Evolutionary conservation across 768 basidiomycete species (phyloP), one percentile per base, ranked within the genome.

Genomic region (Rhodotorula kratochvilovae): DNA sequence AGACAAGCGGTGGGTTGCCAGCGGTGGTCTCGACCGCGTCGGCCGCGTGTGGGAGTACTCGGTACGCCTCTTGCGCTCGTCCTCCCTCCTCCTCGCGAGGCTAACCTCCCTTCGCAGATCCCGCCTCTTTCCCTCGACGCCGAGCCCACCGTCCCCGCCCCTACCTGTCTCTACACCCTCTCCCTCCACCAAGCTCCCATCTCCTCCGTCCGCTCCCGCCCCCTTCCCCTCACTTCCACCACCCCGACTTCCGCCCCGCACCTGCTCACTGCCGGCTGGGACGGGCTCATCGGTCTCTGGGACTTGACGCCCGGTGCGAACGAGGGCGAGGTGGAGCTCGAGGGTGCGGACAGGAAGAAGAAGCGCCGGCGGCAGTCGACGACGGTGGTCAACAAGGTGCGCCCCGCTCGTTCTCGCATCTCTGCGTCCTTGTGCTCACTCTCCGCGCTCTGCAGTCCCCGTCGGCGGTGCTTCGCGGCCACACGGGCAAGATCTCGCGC

Each of bases 191-290:
- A 90, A 4, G 85, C 86, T 0, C 87, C 92, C 0, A 81, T 97
- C 45, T 88, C 93, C 0, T 88, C 87, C 19, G 82, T 97, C 51
- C 77, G 86, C 0, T 79, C 88, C 12, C 62, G 73, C 39, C 48
- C 63, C 2, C 54, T 70, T 5, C 68, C 65, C 55, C n/a, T 27
- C 13, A 7, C 43, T 29, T 29, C 68, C 11, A 29, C 63, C 3
- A 21, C 72, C 7, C 27, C 65, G 0, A 86, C 86, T 66, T 79
- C 15, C 76, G 83, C 16, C 87, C 82, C 70, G 17, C 85, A 87
- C 68, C 82, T 98, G 27, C 82, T 98, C 45, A 92, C 92, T 0
- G 85, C 89, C 0, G 90, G 90, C 0, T 94, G 92, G 92, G 94
- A 99, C 77, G 84, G 86, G 16, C 83, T 92, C 25, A 84, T 98